Evolutionary conservation across 306 rosid genomes (phyloP).

Genomic region (Quercus parvula): DNA sequence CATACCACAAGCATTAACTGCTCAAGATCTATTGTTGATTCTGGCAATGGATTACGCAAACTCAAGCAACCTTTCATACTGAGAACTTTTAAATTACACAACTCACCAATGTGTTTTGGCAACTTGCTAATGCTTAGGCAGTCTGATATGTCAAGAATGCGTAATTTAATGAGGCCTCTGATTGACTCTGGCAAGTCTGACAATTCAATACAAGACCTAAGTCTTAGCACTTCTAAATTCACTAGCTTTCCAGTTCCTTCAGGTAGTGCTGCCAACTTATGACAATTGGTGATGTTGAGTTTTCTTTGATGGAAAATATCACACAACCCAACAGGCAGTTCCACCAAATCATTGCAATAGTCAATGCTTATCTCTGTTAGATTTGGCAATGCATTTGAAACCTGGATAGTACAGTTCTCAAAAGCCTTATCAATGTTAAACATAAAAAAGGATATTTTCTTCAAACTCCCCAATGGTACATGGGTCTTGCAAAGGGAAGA

Average conservation of each 20-base stretch:
- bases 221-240: constrained; percentile 28
- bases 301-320: constrained; percentile 6
- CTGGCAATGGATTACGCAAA: constrained; percentile 10
- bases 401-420: background rate
- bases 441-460: constrained; percentile 35
- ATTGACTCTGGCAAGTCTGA: constrained; percentile 16
- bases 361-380: constrained; percentile 34
- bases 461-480: constrained; percentile 2
- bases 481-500: background rate
- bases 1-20: constrained; percentile 22
- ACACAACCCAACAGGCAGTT: constrained; percentile 22
- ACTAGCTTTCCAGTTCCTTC: constrained; percentile 11
- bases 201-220: constrained; percentile 26
- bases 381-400: constrained; percentile 26
- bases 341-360: constrained; percentile 24
- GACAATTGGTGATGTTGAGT: constrained; percentile 32
- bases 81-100: constrained; percentile 17
- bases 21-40: constrained; percentile 8
- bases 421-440: constrained; percentile 29
- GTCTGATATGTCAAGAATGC: constrained; percentile 28
- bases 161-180: background rate
- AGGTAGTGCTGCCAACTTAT: constrained; percentile 27
- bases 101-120: constrained; percentile 28
- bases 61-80: constrained; percentile 21
- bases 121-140: constrained; percentile 28